Percentiles rank a stretch among this genome's conserved stretches.
Evolutionary conservation across 441 rosid genomes (phyloP).

Genomic region (Raphanus hybrid): DNA sequence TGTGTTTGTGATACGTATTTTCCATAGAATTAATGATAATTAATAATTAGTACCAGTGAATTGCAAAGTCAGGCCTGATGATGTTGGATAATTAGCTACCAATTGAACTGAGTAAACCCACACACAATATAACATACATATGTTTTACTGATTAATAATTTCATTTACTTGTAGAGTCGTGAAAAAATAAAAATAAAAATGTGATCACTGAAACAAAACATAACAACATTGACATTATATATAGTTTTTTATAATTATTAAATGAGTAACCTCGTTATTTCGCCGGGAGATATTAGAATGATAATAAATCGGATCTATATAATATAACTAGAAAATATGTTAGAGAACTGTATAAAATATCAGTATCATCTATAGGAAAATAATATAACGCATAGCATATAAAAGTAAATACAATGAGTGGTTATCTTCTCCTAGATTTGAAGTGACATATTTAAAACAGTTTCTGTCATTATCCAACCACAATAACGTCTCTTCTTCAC

Average conservation of each 20-base stretch:
- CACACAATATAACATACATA: background rate
- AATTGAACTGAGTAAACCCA: background rate
- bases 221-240: background rate
- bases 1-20: background rate
- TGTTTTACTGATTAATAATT: background rate
- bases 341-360: background rate
- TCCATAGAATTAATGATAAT: background rate
- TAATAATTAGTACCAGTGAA: background rate
- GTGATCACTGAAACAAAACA: background rate
- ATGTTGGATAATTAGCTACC: conserved; percentile 4
- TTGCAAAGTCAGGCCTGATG: background rate
- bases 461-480: conserved; percentile 36
- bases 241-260: background rate
- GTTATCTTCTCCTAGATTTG: background rate
- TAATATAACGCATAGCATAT: background rate
- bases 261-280: background rate
- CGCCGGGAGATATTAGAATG: background rate
- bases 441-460: conserved; percentile 13
- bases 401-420: conserved; percentile 13
- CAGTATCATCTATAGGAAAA: background rate
- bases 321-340: background rate
- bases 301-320: background rate
- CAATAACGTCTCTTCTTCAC: conserved; percentile 32
- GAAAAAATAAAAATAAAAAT: background rate
- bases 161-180: background rate